Evolutionary conservation across 1,139 yeast genomes (phyloP), one percentile per base, ranked within the genome.

Genomic region (Blastobotrys aristatus): DNA sequence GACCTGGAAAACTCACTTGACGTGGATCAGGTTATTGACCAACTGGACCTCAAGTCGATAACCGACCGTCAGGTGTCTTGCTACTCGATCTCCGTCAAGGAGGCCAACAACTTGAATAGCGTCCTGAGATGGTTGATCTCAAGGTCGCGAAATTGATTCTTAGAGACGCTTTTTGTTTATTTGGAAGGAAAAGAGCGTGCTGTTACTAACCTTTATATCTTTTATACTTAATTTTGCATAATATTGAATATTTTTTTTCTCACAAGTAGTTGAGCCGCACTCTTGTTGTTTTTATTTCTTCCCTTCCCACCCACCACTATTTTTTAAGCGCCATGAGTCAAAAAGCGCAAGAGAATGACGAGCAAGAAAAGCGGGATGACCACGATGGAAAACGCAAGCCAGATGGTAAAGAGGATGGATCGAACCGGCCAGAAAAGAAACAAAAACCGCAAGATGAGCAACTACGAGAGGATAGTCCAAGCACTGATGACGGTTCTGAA

Each of bases 1-100:
- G 72, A 68, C 51, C 51, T 68, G 41, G 51, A 57, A 6, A 66
- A 56, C 27, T 65, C 69, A 3, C 52, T 60, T 31, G 52, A 56
- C 5, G 70, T 67, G 16, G 72, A 68, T 47, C 57, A 62, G 36
- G 60, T 65, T 35, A 65, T 67, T 41, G 61, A 62, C 30, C 46
- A 47, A 29, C 53, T 68, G 55, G 68, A 65, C 38, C 56, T 68
- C 35, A 59, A 62, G 43, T 48, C 59, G 13, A 64, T 67, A 33
- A 57, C 57, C 30, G 66, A 63, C 43, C 55, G 70, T 34, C 69
- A 64, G 40, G 67, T 68, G 14, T 57, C 68, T 14, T 67, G 71
- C 55, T 68, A 68, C 48, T 66, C 70, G n/a, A 65, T 68, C 29
- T 65, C 70, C 6, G 72, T 66, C 40, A 68, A 68, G 52, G 67